Percentiles rank a stretch among this genome's conserved stretches.
Conservation (phyloP, 306 rosid species). For the Trichosanthes truncata region DNA sequence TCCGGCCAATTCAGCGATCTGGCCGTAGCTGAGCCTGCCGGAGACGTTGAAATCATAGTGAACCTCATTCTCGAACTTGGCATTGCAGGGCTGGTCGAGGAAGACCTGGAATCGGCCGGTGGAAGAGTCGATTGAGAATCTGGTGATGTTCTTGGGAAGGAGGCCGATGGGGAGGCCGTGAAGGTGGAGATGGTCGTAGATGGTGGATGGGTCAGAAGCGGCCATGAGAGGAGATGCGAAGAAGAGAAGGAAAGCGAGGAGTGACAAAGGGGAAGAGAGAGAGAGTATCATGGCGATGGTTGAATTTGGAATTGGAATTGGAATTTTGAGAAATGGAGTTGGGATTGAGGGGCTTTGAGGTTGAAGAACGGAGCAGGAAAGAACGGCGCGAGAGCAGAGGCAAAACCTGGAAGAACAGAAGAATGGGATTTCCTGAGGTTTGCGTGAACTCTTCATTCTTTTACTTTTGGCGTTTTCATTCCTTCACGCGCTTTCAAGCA, state of each 20-base stretch:
- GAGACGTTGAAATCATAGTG: conserved; percentile 66
- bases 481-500: background rate
- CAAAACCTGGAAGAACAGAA: background rate
- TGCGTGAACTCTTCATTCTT: background rate
- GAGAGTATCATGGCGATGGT: background rate
- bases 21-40: conserved; percentile 43
- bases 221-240: conserved; percentile 8
- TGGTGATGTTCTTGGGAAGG: conserved; percentile 55
- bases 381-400: background rate
- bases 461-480: background rate
- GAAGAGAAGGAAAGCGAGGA: background rate
- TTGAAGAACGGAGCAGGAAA: background rate
- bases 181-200: conserved; percentile 55
- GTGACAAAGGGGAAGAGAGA: background rate
- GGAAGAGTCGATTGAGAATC: conserved; percentile 27
- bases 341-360: background rate
- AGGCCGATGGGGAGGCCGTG: conserved; percentile 84
- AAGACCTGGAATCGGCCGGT: conserved; percentile 44
- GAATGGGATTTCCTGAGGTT: background rate
- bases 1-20: conserved; percentile 58
- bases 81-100: conserved; percentile 55
- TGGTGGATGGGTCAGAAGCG: conserved; percentile 17
- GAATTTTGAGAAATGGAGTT: conserved; percentile 2
- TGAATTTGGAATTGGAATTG: background rate
- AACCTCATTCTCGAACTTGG: conserved; percentile 83